Conservation (phyloP, 176 grass and related monocot species). For the Neostapfia colusana region DNA sequence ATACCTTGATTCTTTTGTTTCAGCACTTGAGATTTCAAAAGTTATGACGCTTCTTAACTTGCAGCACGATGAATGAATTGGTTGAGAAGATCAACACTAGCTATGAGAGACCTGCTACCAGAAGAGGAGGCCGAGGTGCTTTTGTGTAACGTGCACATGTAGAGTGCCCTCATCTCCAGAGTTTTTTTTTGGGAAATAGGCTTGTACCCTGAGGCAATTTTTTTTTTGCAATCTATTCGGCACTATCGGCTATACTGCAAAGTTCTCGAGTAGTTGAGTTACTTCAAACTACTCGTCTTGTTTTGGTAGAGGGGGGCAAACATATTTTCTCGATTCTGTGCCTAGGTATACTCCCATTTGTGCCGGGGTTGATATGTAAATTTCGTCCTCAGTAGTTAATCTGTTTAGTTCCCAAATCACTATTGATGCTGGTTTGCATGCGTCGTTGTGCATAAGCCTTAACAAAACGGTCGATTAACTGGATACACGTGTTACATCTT, state of each 20-base stretch:
- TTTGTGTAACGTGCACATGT: constrained; percentile 55
- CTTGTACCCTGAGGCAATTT: constrained; percentile 7
- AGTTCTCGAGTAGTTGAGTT: neutral
- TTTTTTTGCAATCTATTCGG: constrained; percentile 35
- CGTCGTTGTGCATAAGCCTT: neutral
- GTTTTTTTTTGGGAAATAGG: constrained; percentile 35
- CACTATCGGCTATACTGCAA: neutral
- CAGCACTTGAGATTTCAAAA: neutral
- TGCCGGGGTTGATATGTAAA: constrained; percentile 36
- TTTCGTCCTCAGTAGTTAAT: neutral
- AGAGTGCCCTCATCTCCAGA: constrained; percentile 5
- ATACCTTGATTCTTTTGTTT: neutral
- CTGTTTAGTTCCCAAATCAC: constrained; percentile 3
- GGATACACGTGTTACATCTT: no score
- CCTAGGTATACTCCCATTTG: constrained; percentile 17
- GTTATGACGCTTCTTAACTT: constrained; percentile 9
- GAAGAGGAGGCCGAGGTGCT: constrained; percentile 83
- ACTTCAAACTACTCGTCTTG: neutral
- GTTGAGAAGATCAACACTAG: constrained; percentile 89
- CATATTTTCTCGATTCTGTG: constrained; percentile 13
- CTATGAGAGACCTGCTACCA: constrained; percentile 65
- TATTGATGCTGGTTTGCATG: constrained; percentile 11
- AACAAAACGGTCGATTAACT: no score
- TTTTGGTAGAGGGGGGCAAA: neutral
- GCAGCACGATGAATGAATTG: constrained; percentile 90